Conservation (phyloP, 345 rosid genomes). For the Salix exigua region DNA sequence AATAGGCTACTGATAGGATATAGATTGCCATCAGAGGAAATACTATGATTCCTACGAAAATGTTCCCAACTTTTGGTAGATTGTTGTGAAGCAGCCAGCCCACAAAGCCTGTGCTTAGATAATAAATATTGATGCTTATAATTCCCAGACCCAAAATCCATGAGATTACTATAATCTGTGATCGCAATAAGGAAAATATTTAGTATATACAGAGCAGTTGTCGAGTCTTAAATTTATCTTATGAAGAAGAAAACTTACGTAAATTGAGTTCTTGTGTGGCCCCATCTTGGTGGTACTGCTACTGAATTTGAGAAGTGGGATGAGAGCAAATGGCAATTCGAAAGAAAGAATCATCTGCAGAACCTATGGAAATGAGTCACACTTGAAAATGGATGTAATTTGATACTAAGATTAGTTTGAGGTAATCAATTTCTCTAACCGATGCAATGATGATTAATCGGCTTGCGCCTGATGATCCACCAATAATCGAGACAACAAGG, state of each 20-base stretch:
- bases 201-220: not conserved
- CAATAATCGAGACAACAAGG: constrained; percentile 48
- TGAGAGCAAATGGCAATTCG: constrained; percentile 67
- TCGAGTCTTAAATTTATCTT: not conserved
- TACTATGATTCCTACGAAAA: constrained; percentile 45
- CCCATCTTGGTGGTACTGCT: constrained; percentile 66
- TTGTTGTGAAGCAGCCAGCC: constrained; percentile 44
- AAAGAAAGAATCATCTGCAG: constrained; percentile 68
- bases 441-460: constrained; percentile 59
- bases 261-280: constrained; percentile 56
- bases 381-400: not conserved
- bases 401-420: not conserved
- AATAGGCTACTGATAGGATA: constrained; percentile 38
- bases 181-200: not conserved
- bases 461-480: constrained; percentile 60
- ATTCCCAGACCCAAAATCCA: constrained; percentile 55
- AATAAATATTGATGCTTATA: constrained; percentile 59
- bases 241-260: constrained; percentile 27
- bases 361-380: not conserved
- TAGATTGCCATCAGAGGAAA: constrained; percentile 57
- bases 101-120: constrained; percentile 48
- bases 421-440: constrained; percentile 24
- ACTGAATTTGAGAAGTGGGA: constrained; percentile 72
- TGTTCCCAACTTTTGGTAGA: constrained; percentile 38
- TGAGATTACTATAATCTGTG: constrained; percentile 49